These are phyloP conservation scores for Xanthoceras sorbifolium DNA, from an alignment of 345 rosid genomes.

Conservation along the genomic window DNA sequence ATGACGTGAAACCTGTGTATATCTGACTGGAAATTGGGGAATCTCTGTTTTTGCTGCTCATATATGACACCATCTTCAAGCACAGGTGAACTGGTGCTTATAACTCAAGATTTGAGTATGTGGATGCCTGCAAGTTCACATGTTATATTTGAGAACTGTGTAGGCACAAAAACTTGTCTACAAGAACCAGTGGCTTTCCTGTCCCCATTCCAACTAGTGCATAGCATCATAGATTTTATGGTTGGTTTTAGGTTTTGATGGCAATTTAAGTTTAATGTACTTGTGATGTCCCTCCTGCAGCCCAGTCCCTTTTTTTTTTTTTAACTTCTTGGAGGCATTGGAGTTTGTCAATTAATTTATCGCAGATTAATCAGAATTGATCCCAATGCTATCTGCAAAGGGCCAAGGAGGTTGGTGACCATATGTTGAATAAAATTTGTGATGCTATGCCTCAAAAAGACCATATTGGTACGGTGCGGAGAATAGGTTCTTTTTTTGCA, in stretches of 20 bases:
- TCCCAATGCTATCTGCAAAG: slow-evolving; percentile 1
- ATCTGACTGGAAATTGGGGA: slow-evolving; percentile 45
- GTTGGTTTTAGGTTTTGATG: slow-evolving; percentile 26
- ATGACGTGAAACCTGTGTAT: slow-evolving; percentile 94
- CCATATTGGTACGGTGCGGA: background rate
- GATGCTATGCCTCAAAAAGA: slow-evolving; percentile 6
- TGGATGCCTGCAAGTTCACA: slow-evolving; percentile 24
- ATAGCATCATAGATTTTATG: slow-evolving; percentile 21
- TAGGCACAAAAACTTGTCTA: slow-evolving; percentile 4
- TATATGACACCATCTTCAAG: background rate
- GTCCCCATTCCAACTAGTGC: slow-evolving; percentile 18
- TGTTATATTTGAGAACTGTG: slow-evolving; percentile 21
- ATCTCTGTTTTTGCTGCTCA: background rate
- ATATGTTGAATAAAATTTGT: slow-evolving; percentile 18
- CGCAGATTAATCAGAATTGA: slow-evolving; percentile 33
- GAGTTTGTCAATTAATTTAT: slow-evolving; percentile 20
- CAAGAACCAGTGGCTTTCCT: slow-evolving; percentile 20
- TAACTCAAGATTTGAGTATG: slow-evolving; percentile 15
- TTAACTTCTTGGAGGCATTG: slow-evolving; percentile 22
- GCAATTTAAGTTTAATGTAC: slow-evolving; percentile 20
- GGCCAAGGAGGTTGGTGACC: slow-evolving; percentile 26
- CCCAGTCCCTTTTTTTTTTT: background rate
- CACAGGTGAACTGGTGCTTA: background rate
- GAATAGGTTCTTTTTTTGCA: background rate
- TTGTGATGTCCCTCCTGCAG: slow-evolving; percentile 9